Percentiles rank a stretch among this genome's conserved stretches.
These are phyloP conservation scores for Xylaria hypoxylon DNA, from an alignment of 2,329 filamentous ascomycete genomes.

Conservation along the genomic window DNA sequence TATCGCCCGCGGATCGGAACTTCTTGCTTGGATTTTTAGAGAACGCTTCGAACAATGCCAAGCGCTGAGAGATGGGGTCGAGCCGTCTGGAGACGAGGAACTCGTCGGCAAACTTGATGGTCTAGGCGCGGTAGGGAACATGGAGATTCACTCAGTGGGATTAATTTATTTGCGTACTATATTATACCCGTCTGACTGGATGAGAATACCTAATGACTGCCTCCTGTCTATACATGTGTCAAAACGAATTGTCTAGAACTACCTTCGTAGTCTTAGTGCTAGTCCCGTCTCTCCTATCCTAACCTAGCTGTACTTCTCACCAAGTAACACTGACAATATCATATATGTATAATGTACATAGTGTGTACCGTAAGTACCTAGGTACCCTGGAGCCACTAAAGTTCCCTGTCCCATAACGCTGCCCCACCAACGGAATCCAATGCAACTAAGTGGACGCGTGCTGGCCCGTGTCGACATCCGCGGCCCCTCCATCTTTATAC, in stretches of 20 bases:
- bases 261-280: neutral
- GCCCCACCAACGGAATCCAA: conserved; percentile 41
- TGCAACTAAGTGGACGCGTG: conserved; percentile 20
- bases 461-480: neutral
- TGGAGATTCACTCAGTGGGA: conserved; percentile 15
- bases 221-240: neutral
- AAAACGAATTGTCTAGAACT: neutral
- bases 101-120: neutral
- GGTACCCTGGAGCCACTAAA: too few species aligned
- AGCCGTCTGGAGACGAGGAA: neutral
- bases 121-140: neutral
- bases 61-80: conserved; percentile 45
- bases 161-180: conserved; percentile 26
- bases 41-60: conserved; percentile 58
- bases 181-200: conserved; percentile 21
- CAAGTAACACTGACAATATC: neutral
- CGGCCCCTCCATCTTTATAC: neutral
- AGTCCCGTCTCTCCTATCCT: neutral
- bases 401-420: neutral
- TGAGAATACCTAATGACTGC: conserved; percentile 3
- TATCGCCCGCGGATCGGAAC: conserved; percentile 77
- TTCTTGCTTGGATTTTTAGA: conserved; percentile 83
- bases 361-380: too few species aligned
- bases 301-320: too few species aligned
- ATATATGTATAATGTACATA: too few species aligned